These are phyloP conservation scores for Cutaneotrichosporon daszewskae DNA, from an alignment of 1,284 basidiomycete genomes.

Conservation along the genomic window DNA sequence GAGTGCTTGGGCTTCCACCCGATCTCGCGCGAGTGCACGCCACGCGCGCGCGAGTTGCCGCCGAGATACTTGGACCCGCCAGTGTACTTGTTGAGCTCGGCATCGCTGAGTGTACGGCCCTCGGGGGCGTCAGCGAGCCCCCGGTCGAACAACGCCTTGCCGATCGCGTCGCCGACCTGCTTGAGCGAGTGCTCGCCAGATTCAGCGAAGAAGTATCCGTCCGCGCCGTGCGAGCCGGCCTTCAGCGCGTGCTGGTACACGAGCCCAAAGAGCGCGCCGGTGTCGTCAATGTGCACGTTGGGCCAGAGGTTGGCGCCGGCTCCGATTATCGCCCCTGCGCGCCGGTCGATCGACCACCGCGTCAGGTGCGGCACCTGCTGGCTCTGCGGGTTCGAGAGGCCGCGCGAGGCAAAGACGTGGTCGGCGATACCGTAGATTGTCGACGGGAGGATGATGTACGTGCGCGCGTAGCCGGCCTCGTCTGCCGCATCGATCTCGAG, in stretches of 20 bases:
- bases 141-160: slow-evolving; percentile 21
- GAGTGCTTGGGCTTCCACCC: slow-evolving; percentile 47
- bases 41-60: slow-evolving; percentile 54
- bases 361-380: slow-evolving; percentile 40
- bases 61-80: slow-evolving; percentile 52
- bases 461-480: slow-evolving; percentile 31
- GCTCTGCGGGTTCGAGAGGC: slow-evolving; percentile 35
- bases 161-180: slow-evolving; percentile 34
- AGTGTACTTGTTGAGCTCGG: slow-evolving; percentile 44
- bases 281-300: slow-evolving; percentile 20
- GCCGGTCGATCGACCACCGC: slow-evolving; percentile 37
- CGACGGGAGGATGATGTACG: slow-evolving; percentile 46
- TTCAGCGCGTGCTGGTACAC: slow-evolving; percentile 27
- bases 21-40: slow-evolving; percentile 53
- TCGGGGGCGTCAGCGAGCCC: slow-evolving; percentile 27
- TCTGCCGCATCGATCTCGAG: slow-evolving; percentile 42
- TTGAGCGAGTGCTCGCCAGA: slow-evolving; percentile 42
- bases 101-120: slow-evolving; percentile 29
- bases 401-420: slow-evolving; percentile 33
- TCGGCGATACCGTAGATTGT: slow-evolving; percentile 46
- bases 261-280: slow-evolving; percentile 26
- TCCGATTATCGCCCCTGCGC: slow-evolving; percentile 40
- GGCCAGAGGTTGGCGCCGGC: slow-evolving; percentile 34
- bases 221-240: slow-evolving; percentile 32
- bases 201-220: slow-evolving; percentile 42